Evolutionary conservation across 1,284 basidiomycete species (phyloP).

Genomic region (Cutaneotrichosporon spelunceum): DNA sequence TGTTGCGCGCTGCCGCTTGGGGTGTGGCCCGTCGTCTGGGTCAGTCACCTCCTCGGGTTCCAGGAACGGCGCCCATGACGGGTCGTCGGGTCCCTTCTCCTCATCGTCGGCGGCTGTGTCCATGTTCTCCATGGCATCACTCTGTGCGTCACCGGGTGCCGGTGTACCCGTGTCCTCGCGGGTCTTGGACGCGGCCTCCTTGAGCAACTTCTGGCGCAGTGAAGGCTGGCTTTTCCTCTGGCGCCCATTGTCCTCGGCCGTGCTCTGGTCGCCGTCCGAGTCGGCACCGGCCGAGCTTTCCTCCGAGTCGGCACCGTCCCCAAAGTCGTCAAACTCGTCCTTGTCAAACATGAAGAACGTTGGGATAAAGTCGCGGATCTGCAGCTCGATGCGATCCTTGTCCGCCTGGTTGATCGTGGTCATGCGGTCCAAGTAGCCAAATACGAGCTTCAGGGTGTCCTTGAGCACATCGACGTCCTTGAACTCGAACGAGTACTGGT

Average conservation of each 20-base stretch:
- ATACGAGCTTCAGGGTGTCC: constrained; percentile 84
- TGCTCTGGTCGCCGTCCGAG: constrained; percentile 51
- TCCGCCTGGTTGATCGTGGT: constrained; percentile 71
- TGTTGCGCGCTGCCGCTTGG: constrained; percentile 41
- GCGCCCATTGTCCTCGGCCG: constrained; percentile 50
- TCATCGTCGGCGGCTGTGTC: constrained; percentile 49
- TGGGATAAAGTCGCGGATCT: constrained; percentile 81
- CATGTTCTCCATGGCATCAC: constrained; percentile 26
- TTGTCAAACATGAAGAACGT: constrained; percentile 72
- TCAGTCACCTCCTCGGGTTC: constrained; percentile 46
- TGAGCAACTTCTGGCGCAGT: constrained; percentile 71
- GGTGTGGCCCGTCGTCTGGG: constrained; percentile 24
- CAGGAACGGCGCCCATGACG: constrained; percentile 47
- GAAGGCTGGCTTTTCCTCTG: constrained; percentile 54
- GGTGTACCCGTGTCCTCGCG: constrained; percentile 43
- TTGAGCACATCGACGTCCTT: constrained; percentile 75
- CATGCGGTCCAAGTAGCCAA: constrained; percentile 84
- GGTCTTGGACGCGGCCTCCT: constrained; percentile 64
- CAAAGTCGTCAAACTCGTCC: constrained; percentile 74
- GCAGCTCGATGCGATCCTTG: constrained; percentile 76
- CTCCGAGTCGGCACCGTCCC: constrained; percentile 58
- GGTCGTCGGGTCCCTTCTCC: constrained; percentile 46
- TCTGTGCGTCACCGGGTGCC: constrained; percentile 13
- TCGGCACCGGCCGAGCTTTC: constrained; percentile 64
- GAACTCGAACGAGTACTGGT: constrained; percentile 78